These are phyloP conservation scores for Taphrina betulina DNA, from an alignment of 1,139 yeast genomes.

Conservation along the genomic window DNA sequence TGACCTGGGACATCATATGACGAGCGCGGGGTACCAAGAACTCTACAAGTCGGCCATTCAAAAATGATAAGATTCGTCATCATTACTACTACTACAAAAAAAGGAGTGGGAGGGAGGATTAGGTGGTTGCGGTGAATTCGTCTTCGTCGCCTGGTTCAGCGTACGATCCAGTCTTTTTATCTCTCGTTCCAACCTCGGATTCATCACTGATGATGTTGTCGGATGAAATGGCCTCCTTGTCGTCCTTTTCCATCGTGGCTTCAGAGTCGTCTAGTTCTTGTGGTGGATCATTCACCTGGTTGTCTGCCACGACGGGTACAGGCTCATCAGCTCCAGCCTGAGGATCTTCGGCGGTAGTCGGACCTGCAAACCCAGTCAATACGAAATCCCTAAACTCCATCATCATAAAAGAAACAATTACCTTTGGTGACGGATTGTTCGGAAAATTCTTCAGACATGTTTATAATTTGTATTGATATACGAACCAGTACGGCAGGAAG, in stretches of 20 bases:
- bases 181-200: conserved; percentile 25
- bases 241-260: conserved; percentile 22
- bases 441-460: conserved; percentile 24
- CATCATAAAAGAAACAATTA: neutral
- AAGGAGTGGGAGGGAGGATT: neutral
- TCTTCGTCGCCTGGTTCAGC: conserved; percentile 20
- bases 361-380: conserved; percentile 4
- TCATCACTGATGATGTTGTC: conserved; percentile 27
- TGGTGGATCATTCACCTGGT: conserved; percentile 14
- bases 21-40: neutral
- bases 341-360: conserved; percentile 18
- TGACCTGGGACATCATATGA: neutral
- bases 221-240: conserved; percentile 27
- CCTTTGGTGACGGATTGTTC: conserved; percentile 25
- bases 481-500: too few relatives aligned
- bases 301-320: conserved; percentile 26
- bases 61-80: neutral
- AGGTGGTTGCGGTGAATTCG: conserved; percentile 15
- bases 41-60: neutral
- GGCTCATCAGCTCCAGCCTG: conserved; percentile 19
- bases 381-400: neutral
- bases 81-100: too few relatives aligned
- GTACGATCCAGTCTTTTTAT: conserved; percentile 14
- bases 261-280: conserved; percentile 26
- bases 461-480: neutral